These are phyloP conservation scores for Cymbopogon citratus DNA, from an alignment of 176 grass and related monocot species.

Conservation along the genomic window DNA sequence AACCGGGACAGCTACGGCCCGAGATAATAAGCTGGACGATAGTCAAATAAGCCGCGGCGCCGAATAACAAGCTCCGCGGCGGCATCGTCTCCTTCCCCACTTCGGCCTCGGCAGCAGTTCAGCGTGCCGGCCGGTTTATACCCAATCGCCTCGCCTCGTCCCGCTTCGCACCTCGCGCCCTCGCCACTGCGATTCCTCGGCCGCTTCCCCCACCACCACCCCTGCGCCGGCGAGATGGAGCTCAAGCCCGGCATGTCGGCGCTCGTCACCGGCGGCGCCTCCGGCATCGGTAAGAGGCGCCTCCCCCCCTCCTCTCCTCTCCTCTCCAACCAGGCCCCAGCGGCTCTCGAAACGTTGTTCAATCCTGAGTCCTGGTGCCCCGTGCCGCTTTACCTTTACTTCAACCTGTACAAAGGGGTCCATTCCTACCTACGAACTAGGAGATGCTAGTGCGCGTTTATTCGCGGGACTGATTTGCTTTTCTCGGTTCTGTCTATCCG, in stretches of 20 bases:
- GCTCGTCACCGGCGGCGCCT: conserved; percentile 83
- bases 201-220: not conserved
- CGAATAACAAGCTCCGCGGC: too few relatives aligned
- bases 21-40: too few relatives aligned
- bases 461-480: too few relatives aligned
- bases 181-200: not conserved
- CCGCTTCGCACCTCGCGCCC: not conserved
- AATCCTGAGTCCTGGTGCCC: not conserved
- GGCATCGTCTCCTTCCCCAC: not conserved
- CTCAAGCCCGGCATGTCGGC: conserved; percentile 93
- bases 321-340: too few relatives aligned
- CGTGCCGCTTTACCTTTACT: not conserved
- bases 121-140: not conserved
- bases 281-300: conserved; percentile 70
- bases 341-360: not conserved
- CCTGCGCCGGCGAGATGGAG: conserved; percentile 56
- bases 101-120: not conserved
- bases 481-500: too few relatives aligned
- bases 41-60: too few relatives aligned
- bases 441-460: too few relatives aligned
- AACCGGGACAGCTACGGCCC: not conserved
- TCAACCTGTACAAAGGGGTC: not conserved
- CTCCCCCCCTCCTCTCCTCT: not conserved
- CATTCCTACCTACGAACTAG: not conserved
- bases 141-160: not conserved